Conservation (phyloP, 129 eudicot species). For the Centrapalus pauciflorus region DNA sequence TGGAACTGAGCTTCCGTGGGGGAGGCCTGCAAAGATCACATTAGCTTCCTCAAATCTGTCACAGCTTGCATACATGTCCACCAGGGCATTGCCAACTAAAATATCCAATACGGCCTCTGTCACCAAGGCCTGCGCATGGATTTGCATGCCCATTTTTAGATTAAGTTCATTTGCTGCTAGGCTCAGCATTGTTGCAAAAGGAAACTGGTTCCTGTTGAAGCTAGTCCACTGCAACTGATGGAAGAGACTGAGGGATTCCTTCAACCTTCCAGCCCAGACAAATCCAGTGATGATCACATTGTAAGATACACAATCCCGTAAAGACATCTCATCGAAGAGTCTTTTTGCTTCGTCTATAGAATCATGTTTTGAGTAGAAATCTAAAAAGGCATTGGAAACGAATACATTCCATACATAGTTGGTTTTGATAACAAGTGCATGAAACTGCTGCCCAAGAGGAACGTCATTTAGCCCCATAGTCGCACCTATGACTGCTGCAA, state of each 20-base stretch:
- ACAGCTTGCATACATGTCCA: conserved; percentile 93
- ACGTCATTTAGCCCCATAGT: conserved; percentile 43
- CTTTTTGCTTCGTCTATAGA: conserved; percentile 36
- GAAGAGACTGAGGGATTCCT: conserved; percentile 52
- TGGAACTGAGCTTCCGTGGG: conserved; percentile 46
- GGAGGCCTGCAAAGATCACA: conserved; percentile 39
- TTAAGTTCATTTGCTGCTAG: conserved; percentile 47
- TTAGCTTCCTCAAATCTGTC: conserved; percentile 60
- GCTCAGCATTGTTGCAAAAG: conserved; percentile 79
- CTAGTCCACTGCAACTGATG: conserved; percentile 42
- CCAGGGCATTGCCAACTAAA: conserved; percentile 59
- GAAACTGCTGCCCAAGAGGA: conserved; percentile 57
- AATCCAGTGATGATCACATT: conserved; percentile 62
- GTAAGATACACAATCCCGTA: conserved; percentile 72
- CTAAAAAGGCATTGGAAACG: conserved; percentile 73
- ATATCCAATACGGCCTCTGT: conserved; percentile 44
- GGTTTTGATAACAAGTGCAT: conserved; percentile 50
- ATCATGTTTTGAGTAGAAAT: conserved; percentile 76
- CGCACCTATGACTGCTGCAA: conserved; percentile 69
- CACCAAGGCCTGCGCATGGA: conserved; percentile 60
- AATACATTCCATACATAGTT: conserved; percentile 58
- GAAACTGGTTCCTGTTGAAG: conserved; percentile 52
- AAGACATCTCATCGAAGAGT: conserved; percentile 68
- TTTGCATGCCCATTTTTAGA: conserved; percentile 58
- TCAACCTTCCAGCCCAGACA: conserved; percentile 47